These are phyloP conservation scores for Chalciporus sp. DNA, from an alignment of 1,284 basidiomycete species.

Conservation along the genomic window DNA sequence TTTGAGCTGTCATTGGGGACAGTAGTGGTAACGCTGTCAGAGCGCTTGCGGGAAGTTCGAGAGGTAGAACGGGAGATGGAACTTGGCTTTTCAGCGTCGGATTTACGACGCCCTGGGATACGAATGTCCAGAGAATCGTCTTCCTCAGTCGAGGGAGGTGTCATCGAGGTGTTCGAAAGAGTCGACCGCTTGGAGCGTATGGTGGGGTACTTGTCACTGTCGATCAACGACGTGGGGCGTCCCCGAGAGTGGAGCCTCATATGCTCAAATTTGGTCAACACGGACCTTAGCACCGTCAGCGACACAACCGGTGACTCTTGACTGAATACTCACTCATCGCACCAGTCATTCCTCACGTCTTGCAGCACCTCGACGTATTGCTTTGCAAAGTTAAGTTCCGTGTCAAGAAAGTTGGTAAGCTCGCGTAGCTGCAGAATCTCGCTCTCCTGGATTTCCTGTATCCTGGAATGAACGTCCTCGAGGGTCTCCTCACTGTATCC, in stretches of 20 bases:
- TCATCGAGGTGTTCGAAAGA: slow-evolving; percentile 16
- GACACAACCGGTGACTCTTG: neutral
- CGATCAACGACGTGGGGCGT: slow-evolving; percentile 4
- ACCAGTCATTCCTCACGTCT: slow-evolving; percentile 70
- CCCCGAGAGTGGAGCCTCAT: slow-evolving; percentile 13
- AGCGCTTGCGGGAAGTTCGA: slow-evolving; percentile 57
- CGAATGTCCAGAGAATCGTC: slow-evolving; percentile 39
- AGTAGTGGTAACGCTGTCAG: slow-evolving; percentile 50
- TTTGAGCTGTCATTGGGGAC: slow-evolving; percentile 24
- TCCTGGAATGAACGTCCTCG: slow-evolving; percentile 75
- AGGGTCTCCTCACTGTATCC: slow-evolving; percentile 72
- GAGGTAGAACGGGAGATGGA: slow-evolving; percentile 57
- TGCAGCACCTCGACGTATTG: slow-evolving; percentile 70
- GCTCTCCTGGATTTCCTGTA: slow-evolving; percentile 76
- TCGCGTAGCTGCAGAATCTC: slow-evolving; percentile 72
- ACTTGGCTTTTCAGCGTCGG: slow-evolving; percentile 42
- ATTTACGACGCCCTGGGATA: slow-evolving; percentile 36
- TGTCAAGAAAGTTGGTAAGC: slow-evolving; percentile 67
- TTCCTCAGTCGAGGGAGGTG: slow-evolving; percentile 30
- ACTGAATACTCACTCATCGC: slow-evolving; percentile 49
- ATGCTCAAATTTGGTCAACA: slow-evolving; percentile 22
- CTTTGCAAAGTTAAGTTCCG: slow-evolving; percentile 73
- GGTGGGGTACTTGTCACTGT: slow-evolving; percentile 18
- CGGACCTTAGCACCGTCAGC: slow-evolving; percentile 21
- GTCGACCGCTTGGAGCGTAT: slow-evolving; percentile 31